phyloP scores from a whole-genome alignment of 2,329 filamentous ascomycete species.

The Fusarium sp. region DNA sequence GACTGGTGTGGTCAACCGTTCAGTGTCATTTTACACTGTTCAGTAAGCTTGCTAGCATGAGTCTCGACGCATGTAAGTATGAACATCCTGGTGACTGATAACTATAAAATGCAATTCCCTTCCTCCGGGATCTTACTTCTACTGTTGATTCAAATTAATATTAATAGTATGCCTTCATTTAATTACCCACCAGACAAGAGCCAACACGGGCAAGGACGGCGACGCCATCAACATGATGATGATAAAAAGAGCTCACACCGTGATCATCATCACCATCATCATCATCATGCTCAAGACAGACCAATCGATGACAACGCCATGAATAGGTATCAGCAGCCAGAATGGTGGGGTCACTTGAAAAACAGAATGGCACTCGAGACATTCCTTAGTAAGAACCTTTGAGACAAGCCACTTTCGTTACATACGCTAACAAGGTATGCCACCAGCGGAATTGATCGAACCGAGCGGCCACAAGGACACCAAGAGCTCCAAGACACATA shows the following conservation, averaged over 20 bases:
- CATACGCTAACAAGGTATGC: not conserved
- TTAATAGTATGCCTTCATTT: not conserved
- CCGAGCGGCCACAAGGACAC: too few species aligned
- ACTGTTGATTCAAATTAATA: not conserved
- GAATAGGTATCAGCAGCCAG: not conserved
- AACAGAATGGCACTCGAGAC: not conserved
- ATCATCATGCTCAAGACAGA: not conserved
- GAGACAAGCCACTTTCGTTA: not conserved
- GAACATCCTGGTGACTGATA: not conserved
- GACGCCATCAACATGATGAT: not conserved
- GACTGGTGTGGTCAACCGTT: not conserved
- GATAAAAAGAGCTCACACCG: too few species aligned
- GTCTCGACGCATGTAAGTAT: not conserved
- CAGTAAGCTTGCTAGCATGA: not conserved
- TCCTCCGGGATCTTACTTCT: not conserved
- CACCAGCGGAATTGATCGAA: not conserved
- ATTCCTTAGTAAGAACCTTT: not conserved
- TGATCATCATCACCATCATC: not conserved
- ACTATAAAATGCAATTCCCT: not conserved
- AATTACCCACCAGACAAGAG: not conserved
- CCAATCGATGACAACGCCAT: not conserved
- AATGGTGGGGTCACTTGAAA: not conserved
- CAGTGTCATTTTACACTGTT: not conserved
- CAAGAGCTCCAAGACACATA: not conserved
- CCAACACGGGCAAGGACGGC: not conserved